These are phyloP conservation scores for Fusarium sp. DNA, from an alignment of 2,329 filamentous ascomycete genomes.

Conservation along the genomic window DNA sequence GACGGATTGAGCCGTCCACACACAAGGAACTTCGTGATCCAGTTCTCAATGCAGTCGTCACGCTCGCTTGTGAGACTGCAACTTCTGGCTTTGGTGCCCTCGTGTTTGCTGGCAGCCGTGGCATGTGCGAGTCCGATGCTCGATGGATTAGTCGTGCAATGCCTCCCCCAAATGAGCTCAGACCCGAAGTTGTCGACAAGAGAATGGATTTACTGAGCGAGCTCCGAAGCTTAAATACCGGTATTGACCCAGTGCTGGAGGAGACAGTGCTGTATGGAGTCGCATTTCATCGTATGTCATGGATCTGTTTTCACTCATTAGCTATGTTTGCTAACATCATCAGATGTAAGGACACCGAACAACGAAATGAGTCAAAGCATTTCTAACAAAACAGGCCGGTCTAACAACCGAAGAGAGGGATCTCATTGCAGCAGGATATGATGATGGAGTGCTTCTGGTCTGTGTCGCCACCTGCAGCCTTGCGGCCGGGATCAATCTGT, in stretches of 20 bases:
- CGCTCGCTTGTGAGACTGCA: constrained; percentile 73
- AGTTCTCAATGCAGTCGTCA: constrained; percentile 73
- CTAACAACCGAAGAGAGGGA: constrained; percentile 79
- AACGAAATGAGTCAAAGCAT: background rate
- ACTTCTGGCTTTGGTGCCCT: constrained; percentile 73
- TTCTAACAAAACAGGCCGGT: constrained; percentile 59
- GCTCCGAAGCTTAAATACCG: constrained; percentile 69
- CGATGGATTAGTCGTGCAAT: constrained; percentile 71
- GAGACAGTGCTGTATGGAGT: constrained; percentile 71
- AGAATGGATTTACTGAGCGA: constrained; percentile 71
- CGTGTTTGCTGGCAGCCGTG: constrained; percentile 75
- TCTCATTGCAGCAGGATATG: constrained; percentile 73
- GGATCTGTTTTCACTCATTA: background rate
- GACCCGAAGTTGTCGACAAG: constrained; percentile 60
- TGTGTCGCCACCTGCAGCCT: constrained; percentile 80
- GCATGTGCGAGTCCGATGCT: constrained; percentile 73
- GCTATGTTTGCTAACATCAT: constrained; percentile 10
- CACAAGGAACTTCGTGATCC: constrained; percentile 70
- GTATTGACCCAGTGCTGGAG: constrained; percentile 70
- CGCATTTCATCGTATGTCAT: constrained; percentile 70
- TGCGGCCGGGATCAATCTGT: constrained; percentile 82
- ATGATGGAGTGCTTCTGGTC: constrained; percentile 70
- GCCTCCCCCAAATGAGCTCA: constrained; percentile 58
- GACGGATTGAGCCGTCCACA: constrained; percentile 62
- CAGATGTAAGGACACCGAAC: constrained; percentile 50